A percentile compares a stretch with the other conserved stretches of the same genome.
These are phyloP conservation scores for Sporothrix curviconia DNA, from an alignment of 2,329 filamentous ascomycete genomes.

Conservation along the genomic window DNA sequence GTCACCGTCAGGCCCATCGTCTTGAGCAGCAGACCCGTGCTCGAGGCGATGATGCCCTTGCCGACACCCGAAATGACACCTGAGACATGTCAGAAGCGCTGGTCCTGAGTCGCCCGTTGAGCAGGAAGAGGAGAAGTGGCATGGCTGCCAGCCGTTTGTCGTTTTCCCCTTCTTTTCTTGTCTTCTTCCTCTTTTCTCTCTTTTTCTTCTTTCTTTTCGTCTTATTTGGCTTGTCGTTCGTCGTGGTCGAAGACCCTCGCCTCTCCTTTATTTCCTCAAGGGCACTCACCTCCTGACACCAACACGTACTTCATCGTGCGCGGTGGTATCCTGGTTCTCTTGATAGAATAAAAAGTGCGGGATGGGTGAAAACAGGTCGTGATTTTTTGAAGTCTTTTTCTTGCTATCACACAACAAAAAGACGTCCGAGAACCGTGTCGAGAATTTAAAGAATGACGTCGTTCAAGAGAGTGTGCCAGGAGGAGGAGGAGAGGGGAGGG, in stretches of 20 bases:
- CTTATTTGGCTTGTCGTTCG: not conserved
- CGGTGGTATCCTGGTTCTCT: slow-evolving; percentile 9
- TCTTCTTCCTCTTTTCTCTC: not conserved
- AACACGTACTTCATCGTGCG: slow-evolving; percentile 24
- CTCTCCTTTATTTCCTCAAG: not conserved
- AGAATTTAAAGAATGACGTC: too few species aligned
- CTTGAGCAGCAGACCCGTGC: slow-evolving; percentile 63
- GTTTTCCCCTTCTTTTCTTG: not conserved
- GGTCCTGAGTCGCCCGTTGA: not conserved
- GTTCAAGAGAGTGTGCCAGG: slow-evolving; percentile 5
- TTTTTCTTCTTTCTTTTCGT: not conserved
- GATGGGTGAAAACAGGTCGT: not conserved
- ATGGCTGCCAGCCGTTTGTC: not conserved
- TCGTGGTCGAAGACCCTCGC: not conserved
- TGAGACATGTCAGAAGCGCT: not conserved
- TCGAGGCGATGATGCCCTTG: slow-evolving; percentile 22
- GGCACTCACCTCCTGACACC: slow-evolving; percentile 21
- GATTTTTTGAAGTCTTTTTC: not conserved
- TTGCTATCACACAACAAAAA: not conserved
- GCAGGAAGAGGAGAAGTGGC: not conserved
- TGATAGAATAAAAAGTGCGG: not conserved
- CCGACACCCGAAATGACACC: slow-evolving; percentile 23
- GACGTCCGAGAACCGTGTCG: too few species aligned
- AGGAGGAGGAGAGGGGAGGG: slow-evolving; percentile 6
- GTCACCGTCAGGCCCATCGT: slow-evolving; percentile 69